A percentile compares a stretch with the other conserved stretches of the same genome.
Conservation (phyloP, 2,329 filamentous ascomycete genomes). For the Fusarium staphyleae region DNA sequence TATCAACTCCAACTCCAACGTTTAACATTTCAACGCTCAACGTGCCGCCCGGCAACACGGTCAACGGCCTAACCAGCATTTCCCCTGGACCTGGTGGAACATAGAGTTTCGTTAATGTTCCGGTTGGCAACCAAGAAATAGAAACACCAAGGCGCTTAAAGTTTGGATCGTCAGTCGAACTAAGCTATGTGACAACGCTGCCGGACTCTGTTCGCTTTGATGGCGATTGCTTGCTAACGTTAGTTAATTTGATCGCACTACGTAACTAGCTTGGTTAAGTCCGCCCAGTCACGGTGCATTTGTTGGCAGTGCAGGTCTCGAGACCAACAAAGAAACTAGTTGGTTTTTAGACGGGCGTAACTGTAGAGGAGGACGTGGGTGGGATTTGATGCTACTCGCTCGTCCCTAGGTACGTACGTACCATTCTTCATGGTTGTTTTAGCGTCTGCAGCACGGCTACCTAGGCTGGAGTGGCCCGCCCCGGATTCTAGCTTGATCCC, state of each 20-base stretch:
- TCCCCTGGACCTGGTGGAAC: conserved; percentile 2
- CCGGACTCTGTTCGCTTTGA: background rate
- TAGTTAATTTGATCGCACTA: conserved; percentile 6
- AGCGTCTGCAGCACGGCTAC: conserved; percentile 30
- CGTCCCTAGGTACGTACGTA: too few species aligned
- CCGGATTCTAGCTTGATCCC: conserved; percentile 36
- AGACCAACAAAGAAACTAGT: conserved; percentile 1
- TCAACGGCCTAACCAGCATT: conserved; percentile 9
- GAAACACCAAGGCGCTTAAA: too few species aligned
- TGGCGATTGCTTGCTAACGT: background rate
- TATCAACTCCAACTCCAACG: conserved; percentile 30
- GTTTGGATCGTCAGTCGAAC: background rate
- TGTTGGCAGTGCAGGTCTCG: background rate
- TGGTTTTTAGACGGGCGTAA: background rate
- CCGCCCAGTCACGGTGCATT: conserved; percentile 3
- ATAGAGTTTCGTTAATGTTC: too few species aligned
- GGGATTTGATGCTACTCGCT: conserved; percentile 9
- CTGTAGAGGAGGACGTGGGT: background rate
- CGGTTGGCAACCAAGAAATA: too few species aligned
- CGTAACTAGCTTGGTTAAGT: conserved; percentile 1
- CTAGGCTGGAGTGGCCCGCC: conserved; percentile 27
- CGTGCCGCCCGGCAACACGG: conserved; percentile 10
- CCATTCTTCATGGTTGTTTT: background rate
- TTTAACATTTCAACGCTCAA: conserved; percentile 6
- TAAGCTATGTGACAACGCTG: conserved; percentile 5